These are phyloP conservation scores for Baorangia bicolor DNA, from an alignment of 768 basidiomycete genomes.

Conservation along the genomic window DNA sequence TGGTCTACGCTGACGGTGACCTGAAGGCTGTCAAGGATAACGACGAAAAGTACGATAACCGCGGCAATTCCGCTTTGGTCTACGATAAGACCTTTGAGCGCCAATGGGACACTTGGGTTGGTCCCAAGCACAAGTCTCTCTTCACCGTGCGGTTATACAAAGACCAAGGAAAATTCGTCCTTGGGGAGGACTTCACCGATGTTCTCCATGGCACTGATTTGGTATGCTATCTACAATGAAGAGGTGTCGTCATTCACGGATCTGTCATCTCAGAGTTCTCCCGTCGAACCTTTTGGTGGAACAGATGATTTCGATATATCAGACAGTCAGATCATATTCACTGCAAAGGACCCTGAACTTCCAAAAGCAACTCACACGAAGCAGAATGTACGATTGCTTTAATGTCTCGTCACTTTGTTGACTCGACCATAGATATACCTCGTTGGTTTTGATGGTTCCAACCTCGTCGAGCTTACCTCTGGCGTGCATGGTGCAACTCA, in stretches of 20 bases:
- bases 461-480: slow-evolving; percentile 71
- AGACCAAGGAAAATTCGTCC: slow-evolving; percentile 48
- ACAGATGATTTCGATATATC: slow-evolving; percentile 80
- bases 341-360: slow-evolving; percentile 79
- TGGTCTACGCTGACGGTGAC: slow-evolving; percentile 75
- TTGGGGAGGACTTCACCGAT: slow-evolving; percentile 54
- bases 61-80: slow-evolving; percentile 70
- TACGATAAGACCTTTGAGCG: slow-evolving; percentile 68
- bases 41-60: slow-evolving; percentile 69
- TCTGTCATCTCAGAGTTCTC: slow-evolving; percentile 47
- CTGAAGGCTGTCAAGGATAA: slow-evolving; percentile 65
- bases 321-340: slow-evolving; percentile 68
- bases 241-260: not conserved
- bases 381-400: slow-evolving; percentile 57
- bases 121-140: slow-evolving; percentile 67
- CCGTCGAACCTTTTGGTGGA: slow-evolving; percentile 87
- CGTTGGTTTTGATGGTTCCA: slow-evolving; percentile 53
- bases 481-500: slow-evolving; percentile 83
- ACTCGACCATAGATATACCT: slow-evolving; percentile 59
- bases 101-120: slow-evolving; percentile 82
- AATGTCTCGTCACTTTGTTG: not conserved
- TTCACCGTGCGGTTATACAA: slow-evolving; percentile 63
- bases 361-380: slow-evolving; percentile 85
- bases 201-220: slow-evolving; percentile 67
- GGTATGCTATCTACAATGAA: slow-evolving; percentile 41